Base-by-base conservation (phyloP, 148 eudicot species). In the Beta vulgaris region DNA sequence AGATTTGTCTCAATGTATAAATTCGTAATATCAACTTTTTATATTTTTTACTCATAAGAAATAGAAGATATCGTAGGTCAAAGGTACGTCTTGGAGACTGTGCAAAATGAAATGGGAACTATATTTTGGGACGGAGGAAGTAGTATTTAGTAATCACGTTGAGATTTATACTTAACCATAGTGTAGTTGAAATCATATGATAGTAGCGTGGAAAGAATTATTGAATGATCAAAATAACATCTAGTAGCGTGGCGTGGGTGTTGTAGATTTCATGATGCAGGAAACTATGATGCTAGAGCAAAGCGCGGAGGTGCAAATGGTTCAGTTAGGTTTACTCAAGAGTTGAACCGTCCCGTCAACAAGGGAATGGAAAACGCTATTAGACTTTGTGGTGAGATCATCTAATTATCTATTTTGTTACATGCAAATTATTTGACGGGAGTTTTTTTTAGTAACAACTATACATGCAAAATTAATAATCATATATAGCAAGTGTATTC, bases 201-300 rank as follows among this genome's bases (percentile, higher is more conserved):
- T 48, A 48, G 13, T 48, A 12, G 53, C n/a, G n/a, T 39, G 42
- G 42, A 5, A 2, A 39, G 0, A 18, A 48, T 3, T 48, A 12
- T 48, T 39, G 2, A 39, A 10, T n/a, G 49, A 11, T 39, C 9
- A 39, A 3, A 39, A 9, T 9, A 3, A 3, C 43, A 19, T 31
- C 35, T 36, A 13, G 7, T 8, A 7, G 10, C 11, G 40, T 67
- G 71, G 49, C 31, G 15, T 54, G 18, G 59, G 13, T 25, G 36
- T 66, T 69, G 76, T 83, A 91, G 98, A 80, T 93, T 96, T 91
- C 98, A 93, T 73, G 97, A 93, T 75, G 97, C 98, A n/a, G 98
- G 90, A 0, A 91, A 91, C 48, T 91, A 89, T 54, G 89, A 93
- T 72, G 91, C 84, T 3, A 80, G 55, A 71, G 76, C 88, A 12